Evolutionary conservation across 441 rosid species (phyloP), one percentile per base, ranked within the genome.

Genomic region (Bruguiera hainesii): DNA sequence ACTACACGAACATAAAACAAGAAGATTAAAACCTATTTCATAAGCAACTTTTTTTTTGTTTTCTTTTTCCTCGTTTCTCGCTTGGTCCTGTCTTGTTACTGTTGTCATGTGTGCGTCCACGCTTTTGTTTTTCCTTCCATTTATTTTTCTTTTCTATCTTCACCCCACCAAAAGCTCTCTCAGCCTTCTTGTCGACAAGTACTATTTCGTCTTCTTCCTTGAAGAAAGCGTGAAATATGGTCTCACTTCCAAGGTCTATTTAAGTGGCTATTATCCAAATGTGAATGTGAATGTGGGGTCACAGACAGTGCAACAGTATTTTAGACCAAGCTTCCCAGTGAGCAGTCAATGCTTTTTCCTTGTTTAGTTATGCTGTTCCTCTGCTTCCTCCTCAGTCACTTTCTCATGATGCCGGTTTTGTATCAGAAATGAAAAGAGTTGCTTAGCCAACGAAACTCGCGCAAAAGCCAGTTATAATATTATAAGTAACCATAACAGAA

Each of bases 111-210:
- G 57, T 53, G 21, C 5, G 28, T 53, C 26, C 57, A 21, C 26
- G 57, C 0, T 53, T 8, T 53, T 13, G 16, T 20, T 23, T 55
- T 55, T 15, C 15, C 28, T 51, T 7, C 56, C 23, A 19, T 51
- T 51, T 23, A 53, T 23, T 23, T 55, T 23, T 23, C 8, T 21
- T 20, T 53, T n/a, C 11, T 1, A 0, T n/a, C 28, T 4, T 8
- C 6, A 1, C 28, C 58, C 78, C 56, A 7, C 76, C 69, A 69
- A 77, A 76, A 75, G 48, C 48, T 39, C 72, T 3, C 31, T 39
- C 63, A 55, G 76, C 48, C 79, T 75, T 68, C 80, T 82, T 80
- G 72, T 77, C 65, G 68, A 66, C 61, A 39, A 74, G 78, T 81
- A 76, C 81, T 56, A 0, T 73, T 63, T 80, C 65, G 81, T 78